Percentiles rank a stretch among this genome's conserved stretches.
Evolutionary conservation across 2,329 filamentous ascomycete species (phyloP).

Genomic region (Alternaria dauci): DNA sequence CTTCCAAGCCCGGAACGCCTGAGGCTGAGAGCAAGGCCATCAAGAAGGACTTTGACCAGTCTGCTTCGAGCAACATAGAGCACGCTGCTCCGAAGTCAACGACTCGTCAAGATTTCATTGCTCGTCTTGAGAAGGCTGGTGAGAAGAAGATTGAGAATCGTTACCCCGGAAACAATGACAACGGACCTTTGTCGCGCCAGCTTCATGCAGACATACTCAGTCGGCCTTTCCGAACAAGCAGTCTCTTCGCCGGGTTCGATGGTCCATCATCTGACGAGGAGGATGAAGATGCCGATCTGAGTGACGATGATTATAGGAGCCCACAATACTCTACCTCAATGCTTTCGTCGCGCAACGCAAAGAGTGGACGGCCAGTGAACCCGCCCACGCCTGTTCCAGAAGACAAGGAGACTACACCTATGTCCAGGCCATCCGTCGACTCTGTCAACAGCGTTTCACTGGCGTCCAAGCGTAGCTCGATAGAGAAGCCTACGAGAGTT

Average conservation of each 20-base stretch:
- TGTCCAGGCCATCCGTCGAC: constrained; percentile 43
- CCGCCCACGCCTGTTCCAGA: constrained; percentile 55
- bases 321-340: constrained; percentile 55
- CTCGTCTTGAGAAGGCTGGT: constrained; percentile 40
- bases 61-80: constrained; percentile 18
- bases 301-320: constrained; percentile 69
- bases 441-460: constrained; percentile 33
- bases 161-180: constrained; percentile 82
- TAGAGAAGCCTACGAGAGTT: constrained; percentile 49
- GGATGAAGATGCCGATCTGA: constrained; percentile 66
- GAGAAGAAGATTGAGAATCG: constrained; percentile 63
- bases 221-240: constrained; percentile 78
- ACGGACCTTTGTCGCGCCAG: constrained; percentile 71
- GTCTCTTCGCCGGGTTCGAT: constrained; percentile 87
- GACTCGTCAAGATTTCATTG: constrained; percentile 42
- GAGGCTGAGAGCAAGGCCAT: constrained; percentile 27
- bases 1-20: constrained; percentile 59
- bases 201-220: constrained; percentile 67
- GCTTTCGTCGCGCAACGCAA: constrained; percentile 56
- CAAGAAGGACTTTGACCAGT: constrained; percentile 29
- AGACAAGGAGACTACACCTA: constrained; percentile 49
- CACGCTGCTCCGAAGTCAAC: constrained; percentile 25
- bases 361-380: constrained; percentile 56
- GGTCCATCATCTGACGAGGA: constrained; percentile 64
- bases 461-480: constrained; percentile 40